phyloP scores from a whole-genome alignment of 768 basidiomycete genomes.

The Lactifluus hygrophoroides region DNA sequence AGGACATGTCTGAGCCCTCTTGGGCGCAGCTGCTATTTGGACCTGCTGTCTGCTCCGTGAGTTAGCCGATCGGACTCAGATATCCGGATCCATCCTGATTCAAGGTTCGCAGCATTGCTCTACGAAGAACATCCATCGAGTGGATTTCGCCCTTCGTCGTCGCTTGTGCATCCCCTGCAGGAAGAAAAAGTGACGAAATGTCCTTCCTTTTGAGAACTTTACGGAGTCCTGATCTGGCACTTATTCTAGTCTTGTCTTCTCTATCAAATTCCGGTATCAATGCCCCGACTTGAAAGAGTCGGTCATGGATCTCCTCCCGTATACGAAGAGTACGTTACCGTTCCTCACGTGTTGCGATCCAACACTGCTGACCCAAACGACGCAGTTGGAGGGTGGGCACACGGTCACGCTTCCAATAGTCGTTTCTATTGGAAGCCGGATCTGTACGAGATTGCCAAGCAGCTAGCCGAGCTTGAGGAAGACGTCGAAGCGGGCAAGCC shows the following conservation, averaged over 20 bases:
- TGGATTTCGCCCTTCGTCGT: slow-evolving; percentile 18
- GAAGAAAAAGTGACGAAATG: slow-evolving; percentile 7
- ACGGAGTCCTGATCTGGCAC: background rate
- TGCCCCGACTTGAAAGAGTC: slow-evolving; percentile 17
- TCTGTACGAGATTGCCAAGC: slow-evolving; percentile 8
- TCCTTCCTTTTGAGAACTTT: background rate
- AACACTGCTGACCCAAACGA: background rate
- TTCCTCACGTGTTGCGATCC: background rate
- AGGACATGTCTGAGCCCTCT: slow-evolving; percentile 20
- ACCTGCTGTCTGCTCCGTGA: slow-evolving; percentile 14
- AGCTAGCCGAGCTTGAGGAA: slow-evolving; percentile 1
- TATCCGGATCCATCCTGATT: background rate
- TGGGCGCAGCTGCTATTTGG: slow-evolving; percentile 18
- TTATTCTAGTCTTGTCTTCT: slow-evolving; percentile 7
- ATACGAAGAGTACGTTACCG: slow-evolving; percentile 9
- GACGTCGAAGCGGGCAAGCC: slow-evolving; percentile 6
- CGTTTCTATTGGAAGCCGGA: slow-evolving; percentile 17
- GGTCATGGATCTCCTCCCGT: slow-evolving; percentile 15
- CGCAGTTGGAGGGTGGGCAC: slow-evolving; percentile 18
- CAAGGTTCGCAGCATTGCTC: slow-evolving; percentile 1
- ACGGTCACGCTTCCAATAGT: slow-evolving; percentile 6
- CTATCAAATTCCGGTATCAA: slow-evolving; percentile 1
- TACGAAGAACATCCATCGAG: slow-evolving; percentile 9
- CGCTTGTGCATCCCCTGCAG: slow-evolving; percentile 13
- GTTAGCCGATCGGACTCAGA: background rate